Base-by-base conservation (phyloP, 257 asterid species). In the Solanum virginianum region DNA sequence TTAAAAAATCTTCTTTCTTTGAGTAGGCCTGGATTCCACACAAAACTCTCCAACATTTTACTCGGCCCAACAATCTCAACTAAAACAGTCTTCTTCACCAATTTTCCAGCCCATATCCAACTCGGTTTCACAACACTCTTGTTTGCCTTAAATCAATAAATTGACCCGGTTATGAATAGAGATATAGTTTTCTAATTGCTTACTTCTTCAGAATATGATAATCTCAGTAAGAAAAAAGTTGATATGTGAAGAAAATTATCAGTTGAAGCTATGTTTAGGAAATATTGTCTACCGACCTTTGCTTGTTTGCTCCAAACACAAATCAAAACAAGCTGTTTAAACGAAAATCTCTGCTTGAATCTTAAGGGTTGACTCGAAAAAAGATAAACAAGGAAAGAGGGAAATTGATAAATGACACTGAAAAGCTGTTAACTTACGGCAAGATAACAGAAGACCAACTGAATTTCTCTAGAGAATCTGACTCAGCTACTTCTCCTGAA, bases 381-480 rank as follows among this genome's bases (percentile, higher is more conserved):
- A n/a, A 84, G 15, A 4, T 8, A 20, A 7, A 8, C 45, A 80
- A 41, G 1, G 43, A 53, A 8, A 63, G 68, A 39, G 11, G 6
- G 14, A 26, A 12, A 57, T 7, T 57, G 63, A 57, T 18, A 4
- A 57, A 18, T 57, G 63, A 57, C 11, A 57, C 4, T 7, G 63
- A 57, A 69, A 69, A 36, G 53, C 9, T 69, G 24, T 69, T 41
- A 55, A 88, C 98, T 84, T 88, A 96, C 99, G 99, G 99, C 84
- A 96, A 85, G 82, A 94, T 85, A 87, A 95, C 97, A 86, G 97
- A 94, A 68, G 94, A 70, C 99, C 98, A 96, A 85, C 92, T 72
- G 88, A 96, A 96, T 41, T 81, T 91, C 89, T 96, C 99, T 84
- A 87, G 89, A 88, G 88, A 85, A 11, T 87, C 43, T 32, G 91